Evolutionary conservation across 208 protist species (phyloP).

Genomic region (Trichomonas gallinae): DNA sequence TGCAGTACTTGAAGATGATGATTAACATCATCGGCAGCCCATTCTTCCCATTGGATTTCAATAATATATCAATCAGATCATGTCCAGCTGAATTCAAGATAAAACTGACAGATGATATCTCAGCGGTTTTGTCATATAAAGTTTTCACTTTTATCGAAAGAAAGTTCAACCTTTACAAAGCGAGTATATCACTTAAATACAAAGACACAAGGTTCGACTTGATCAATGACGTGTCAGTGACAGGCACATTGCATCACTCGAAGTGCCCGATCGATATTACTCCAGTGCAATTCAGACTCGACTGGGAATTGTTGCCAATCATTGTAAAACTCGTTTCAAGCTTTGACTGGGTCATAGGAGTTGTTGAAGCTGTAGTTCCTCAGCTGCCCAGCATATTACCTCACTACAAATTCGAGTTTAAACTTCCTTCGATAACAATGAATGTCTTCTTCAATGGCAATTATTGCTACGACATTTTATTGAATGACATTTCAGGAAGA

Average conservation of each 20-base stretch:
- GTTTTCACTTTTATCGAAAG: neutral
- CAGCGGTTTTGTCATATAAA: neutral
- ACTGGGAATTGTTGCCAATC: neutral
- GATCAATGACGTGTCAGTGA: neutral
- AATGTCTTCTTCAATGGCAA: neutral
- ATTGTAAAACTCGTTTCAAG: neutral
- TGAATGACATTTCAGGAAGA: neutral
- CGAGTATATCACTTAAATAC: neutral
- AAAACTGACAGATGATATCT: neutral
- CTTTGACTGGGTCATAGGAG: neutral
- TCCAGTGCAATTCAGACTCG: neutral
- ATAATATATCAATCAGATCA: neutral
- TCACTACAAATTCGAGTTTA: neutral
- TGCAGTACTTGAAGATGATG: neutral
- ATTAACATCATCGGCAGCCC: neutral
- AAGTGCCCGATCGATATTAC: neutral
- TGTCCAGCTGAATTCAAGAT: neutral
- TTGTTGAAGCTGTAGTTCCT: neutral
- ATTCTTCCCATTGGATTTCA: neutral
- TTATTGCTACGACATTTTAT: neutral
- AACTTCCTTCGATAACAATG: neutral
- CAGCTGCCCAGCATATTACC: neutral
- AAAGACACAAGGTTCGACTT: neutral
- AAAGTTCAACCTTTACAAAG: neutral
- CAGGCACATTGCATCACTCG: neutral